Conservation (phyloP, 345 rosid genomes). For the Gossypium bickii region DNA sequence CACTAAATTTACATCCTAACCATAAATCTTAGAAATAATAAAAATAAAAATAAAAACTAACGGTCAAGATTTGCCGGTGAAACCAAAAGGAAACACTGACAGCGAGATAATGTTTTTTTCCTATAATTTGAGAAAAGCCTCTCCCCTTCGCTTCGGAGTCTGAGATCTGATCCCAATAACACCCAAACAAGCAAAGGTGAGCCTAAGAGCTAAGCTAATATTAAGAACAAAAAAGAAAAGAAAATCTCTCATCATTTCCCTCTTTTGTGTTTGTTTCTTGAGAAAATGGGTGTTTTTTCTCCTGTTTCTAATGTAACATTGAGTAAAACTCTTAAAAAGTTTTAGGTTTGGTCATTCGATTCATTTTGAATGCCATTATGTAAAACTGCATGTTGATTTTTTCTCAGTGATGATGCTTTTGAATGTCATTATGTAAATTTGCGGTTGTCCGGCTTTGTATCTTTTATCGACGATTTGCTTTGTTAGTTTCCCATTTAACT, state of each 20-base stretch:
- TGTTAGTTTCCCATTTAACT: not conserved
- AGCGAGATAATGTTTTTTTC: not conserved
- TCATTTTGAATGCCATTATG: not conserved
- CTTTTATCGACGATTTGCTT: not conserved
- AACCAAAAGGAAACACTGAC: too few species aligned
- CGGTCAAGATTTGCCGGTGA: too few species aligned
- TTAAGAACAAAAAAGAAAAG: not conserved
- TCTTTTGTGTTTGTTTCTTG: not conserved
- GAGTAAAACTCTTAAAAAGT: not conserved
- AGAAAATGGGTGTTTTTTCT: not conserved
- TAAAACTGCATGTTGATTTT: conserved; percentile 7
- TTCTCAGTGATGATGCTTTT: not conserved
- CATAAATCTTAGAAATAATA: too few species aligned
- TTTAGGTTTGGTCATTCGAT: not conserved
- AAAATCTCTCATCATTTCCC: not conserved
- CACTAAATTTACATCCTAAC: too few species aligned
- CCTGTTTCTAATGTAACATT: conserved; percentile 1
- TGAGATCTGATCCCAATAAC: conserved; percentile 3
- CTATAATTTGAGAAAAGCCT: not conserved
- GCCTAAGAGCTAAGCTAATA: not conserved
- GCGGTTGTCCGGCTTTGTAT: not conserved
- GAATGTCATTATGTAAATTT: not conserved
- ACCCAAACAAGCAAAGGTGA: not conserved
- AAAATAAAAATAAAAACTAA: too few species aligned
- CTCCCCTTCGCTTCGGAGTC: not conserved